Evolutionary conservation across 2,329 filamentous ascomycete genomes (phyloP).

Genomic region (Neobulgaria alba): DNA sequence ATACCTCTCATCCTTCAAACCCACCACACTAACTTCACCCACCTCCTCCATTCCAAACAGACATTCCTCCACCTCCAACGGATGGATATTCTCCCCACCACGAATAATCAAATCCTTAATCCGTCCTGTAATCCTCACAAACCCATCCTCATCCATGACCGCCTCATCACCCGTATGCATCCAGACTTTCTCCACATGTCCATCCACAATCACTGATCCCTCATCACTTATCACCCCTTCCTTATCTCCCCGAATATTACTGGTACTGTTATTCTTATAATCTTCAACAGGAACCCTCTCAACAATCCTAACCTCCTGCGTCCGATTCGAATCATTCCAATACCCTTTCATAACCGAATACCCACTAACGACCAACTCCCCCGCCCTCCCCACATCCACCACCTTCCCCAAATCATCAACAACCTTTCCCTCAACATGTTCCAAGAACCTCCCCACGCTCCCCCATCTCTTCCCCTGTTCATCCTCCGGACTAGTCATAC

Average conservation of each 20-base stretch:
- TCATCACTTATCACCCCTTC: too few species aligned
- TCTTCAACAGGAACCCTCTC: constrained; percentile 28
- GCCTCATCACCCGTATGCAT: constrained; percentile 94
- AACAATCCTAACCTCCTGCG: constrained; percentile 56
- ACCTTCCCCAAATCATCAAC: constrained; percentile 42
- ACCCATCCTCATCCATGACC: constrained; percentile 72
- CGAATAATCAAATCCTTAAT: constrained; percentile 96
- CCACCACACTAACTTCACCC: constrained; percentile 72
- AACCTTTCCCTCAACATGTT: constrained; percentile 72
- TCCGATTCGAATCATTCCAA: constrained; percentile 64
- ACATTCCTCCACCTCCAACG: constrained; percentile 84
- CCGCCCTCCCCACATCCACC: constrained; percentile 39
- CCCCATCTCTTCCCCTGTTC: constrained; percentile 57
- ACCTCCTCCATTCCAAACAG: constrained; percentile 65
- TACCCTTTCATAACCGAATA: constrained; percentile 91
- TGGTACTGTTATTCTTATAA: too few species aligned
- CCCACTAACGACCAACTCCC: constrained; percentile 75
- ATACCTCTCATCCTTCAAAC: constrained; percentile 70
- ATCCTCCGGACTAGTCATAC: constrained; percentile 62
- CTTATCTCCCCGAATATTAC: too few species aligned
- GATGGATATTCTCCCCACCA: constrained; percentile 93
- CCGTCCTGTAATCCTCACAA: constrained; percentile 78
- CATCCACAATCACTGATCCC: constrained; percentile 3
- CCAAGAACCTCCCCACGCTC: constrained; percentile 71
- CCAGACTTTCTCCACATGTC: constrained; percentile 45